Base-by-base conservation (phyloP, 352 stramenopile species). In the Phytophthora boehmeriae region DNA sequence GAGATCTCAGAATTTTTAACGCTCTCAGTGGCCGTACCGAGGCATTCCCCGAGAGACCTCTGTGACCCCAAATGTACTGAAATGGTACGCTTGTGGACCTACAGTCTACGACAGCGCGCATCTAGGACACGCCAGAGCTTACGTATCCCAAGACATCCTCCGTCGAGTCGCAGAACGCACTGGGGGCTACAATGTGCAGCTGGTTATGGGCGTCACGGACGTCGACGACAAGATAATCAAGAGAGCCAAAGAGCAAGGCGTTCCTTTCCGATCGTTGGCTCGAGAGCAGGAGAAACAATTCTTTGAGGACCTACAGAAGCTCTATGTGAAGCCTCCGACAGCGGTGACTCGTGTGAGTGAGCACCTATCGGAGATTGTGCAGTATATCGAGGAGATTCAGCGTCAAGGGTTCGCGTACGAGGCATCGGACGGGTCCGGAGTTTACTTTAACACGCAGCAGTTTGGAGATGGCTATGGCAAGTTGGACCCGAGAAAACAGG, bases 51-150 rank as follows among this genome's bases (percentile, higher is more conserved):
- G 67, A 55, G 66, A 59, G 35, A 62, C 67, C 16, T 75, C 70
- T 1, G 64, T 48, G 2, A 70, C 64, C 9, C 73, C 71, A 48
- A 79, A 83, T 53, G 75, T 89, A 45, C 59, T 92, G 38, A 86
- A 80, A 55, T 99, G 97, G 97, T 99, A 99, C 79, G 92, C 95
- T 13, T 99, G 98, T 72, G 98, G 98, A 13, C 98, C 98, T 4
- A 99, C 98, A 0, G 97, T 99, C n/a, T 99, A 99, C 77, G 97
- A 98, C 66, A 88, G 84, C 27, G 92, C 96, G 8, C 98, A 99
- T 71, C 67, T 99, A 27, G 98, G 98, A 16, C 98, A 99, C 71
- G 97, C 93, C 13, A 75, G 97, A 49, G 97, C 95, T 22, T 99
- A 99, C 72, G 82, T 99, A 2, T 90, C 75, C 28, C 80, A 98